Percentiles rank a stretch among this genome's conserved stretches.
phyloP scores from a whole-genome alignment of 2,329 filamentous ascomycete genomes.

The Xylaria polymorpha region DNA sequence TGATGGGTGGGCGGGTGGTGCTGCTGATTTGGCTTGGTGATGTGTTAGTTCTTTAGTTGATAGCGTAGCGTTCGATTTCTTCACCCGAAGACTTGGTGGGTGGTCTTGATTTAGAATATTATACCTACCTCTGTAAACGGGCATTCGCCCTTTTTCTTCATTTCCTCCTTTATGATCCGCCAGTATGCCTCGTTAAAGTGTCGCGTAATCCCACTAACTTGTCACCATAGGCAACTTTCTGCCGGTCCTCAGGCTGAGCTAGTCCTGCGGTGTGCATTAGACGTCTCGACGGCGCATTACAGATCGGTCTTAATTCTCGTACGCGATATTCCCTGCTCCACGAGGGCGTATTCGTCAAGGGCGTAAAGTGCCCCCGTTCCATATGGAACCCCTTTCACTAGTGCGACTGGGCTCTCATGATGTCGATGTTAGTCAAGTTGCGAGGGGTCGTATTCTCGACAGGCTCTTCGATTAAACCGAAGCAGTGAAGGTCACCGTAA shows the following conservation, averaged over 20 bases:
- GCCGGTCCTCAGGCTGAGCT: neutral
- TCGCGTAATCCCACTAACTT: neutral
- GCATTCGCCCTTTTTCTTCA: neutral
- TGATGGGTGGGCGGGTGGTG: no score
- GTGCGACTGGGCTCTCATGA: neutral
- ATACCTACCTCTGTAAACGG: neutral
- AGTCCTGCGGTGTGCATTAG: neutral
- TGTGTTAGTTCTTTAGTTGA: neutral
- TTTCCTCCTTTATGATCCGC: neutral
- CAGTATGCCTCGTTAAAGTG: neutral
- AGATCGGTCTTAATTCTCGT: slow-evolving; percentile 13
- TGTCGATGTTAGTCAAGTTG: slow-evolving; percentile 5
- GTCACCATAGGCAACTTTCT: neutral
- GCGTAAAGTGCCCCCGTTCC: neutral
- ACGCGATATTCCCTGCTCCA: neutral
- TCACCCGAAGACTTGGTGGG: neutral
- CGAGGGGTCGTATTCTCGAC: neutral
- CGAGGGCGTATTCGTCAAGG: neutral
- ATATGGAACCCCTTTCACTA: slow-evolving; percentile 12
- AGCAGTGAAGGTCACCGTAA: slow-evolving; percentile 8
- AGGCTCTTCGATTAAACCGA: neutral
- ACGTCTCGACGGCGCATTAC: slow-evolving; percentile 4
- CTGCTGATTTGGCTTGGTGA: neutral
- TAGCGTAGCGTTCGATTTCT: no score
- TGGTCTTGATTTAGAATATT: neutral